Conservation (phyloP, 1,139 yeast genomes). For the Zhuliangozyma blackwelliae region DNA sequence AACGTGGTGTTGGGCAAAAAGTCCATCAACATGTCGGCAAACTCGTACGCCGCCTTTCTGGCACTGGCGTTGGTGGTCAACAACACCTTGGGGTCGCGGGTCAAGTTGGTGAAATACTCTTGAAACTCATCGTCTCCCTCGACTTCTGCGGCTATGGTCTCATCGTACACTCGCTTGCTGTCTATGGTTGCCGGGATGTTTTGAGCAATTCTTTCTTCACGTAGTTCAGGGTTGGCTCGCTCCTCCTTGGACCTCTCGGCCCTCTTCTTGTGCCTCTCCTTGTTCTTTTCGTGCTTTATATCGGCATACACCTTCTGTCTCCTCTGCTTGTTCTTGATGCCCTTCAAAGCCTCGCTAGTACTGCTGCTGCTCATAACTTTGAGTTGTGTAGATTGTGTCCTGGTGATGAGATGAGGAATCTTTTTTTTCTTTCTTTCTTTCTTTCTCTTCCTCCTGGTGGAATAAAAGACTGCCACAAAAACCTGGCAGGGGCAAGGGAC, state of each 20-base stretch:
- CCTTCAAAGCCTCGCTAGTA: conserved; percentile 35
- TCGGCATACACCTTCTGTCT: conserved; percentile 78
- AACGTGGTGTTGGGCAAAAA: conserved; percentile 82
- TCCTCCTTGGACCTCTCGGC: conserved; percentile 80
- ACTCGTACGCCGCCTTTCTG: conserved; percentile 80
- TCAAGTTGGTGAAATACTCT: conserved; percentile 53
- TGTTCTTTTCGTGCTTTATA: conserved; percentile 69
- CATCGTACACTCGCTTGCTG: conserved; percentile 83
- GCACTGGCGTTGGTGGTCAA: conserved; percentile 88
- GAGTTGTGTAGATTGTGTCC: background rate
- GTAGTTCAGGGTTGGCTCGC: conserved; percentile 72
- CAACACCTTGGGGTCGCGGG: conserved; percentile 71
- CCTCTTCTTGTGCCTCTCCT: conserved; percentile 72
- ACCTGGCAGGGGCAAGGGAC: too few species aligned
- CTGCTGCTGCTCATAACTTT: conserved; percentile 5
- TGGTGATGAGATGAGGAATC: conserved; percentile 2
- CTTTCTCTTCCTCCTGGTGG: too few species aligned
- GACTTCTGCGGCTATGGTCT: conserved; percentile 67
- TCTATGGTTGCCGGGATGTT: conserved; percentile 90
- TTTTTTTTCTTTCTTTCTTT: too few species aligned
- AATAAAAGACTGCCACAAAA: too few species aligned
- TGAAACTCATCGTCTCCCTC: conserved; percentile 85
- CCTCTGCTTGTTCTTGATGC: conserved; percentile 68
- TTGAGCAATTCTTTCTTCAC: conserved; percentile 70
- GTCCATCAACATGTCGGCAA: conserved; percentile 83